Evolutionary conservation across 768 basidiomycete species (phyloP), one percentile per base, ranked within the genome.

Genomic region (Sarcomyxa edulis): DNA sequence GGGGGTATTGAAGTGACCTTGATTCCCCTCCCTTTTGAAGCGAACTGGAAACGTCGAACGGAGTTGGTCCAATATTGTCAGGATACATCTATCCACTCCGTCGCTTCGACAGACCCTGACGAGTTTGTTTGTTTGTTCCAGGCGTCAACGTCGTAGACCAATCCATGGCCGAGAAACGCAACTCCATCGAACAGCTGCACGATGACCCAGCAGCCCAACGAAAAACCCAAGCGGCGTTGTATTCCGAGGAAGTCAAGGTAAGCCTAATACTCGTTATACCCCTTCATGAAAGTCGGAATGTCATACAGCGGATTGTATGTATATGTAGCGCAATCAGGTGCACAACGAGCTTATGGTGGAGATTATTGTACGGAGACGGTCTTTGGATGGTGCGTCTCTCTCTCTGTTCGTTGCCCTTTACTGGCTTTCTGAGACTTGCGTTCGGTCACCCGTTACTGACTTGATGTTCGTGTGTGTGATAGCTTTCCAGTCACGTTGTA

Each of bases 401-500:
- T 9, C 18, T 29, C 32, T 36, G 38, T 9, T 23, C 24, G 26
- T 32, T 38, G 29, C 33, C 19, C n/a, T 5, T 21, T 10, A 10
- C 14, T 15, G 19, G 10, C 19, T 2, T 8, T 20, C 26, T 40
- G 22, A 37, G 21, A 18, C 34, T 15, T 23, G 10, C 23, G n/a
- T 21, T 31, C 34, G 10, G 24, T 27, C 44, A 48, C 36, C 35
- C 8, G 11, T 46, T 7, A n/a, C n/a, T n/a, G n/a, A n/a, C n/a
- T n/a, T n/a, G n/a, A n/a, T n/a, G n/a, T n/a, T n/a, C n/a, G n/a
- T n/a, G n/a, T n/a, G n/a, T 30, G 51, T 18, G 36, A 31, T 37
- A 92, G 88, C 84, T 22, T 91, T 92, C 56, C 71, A 71, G 42
- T 72, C 83, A 31, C 81, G 86, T 35, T 92, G 88, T 64, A 76